Conservation (phyloP, 306 rosid genomes). For the Medicago arabica region DNA sequence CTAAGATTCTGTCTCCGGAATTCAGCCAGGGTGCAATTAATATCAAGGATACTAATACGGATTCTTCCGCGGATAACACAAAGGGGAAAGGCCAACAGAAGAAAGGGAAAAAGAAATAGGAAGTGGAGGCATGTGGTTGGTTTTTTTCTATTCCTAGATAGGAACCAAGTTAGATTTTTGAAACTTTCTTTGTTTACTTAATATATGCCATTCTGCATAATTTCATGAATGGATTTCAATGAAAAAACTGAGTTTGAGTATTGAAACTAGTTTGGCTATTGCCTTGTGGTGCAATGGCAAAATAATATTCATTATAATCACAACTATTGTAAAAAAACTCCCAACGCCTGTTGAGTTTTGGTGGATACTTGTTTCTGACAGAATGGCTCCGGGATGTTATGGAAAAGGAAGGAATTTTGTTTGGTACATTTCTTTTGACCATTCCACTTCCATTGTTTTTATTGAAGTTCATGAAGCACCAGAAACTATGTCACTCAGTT, state of each 20-base stretch:
- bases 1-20: constrained; percentile 61
- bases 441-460: background rate
- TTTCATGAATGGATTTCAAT: background rate
- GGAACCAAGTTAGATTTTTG: constrained; percentile 26
- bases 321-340: background rate
- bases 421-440: background rate
- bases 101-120: constrained; percentile 57
- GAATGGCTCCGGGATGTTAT: background rate
- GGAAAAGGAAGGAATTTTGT: background rate
- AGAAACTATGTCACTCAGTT: background rate
- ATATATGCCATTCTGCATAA: constrained; percentile 13
- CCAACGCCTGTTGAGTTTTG: background rate
- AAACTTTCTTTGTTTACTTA: constrained; percentile 3
- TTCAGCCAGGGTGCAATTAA: constrained; percentile 54
- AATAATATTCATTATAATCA: background rate
- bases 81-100: constrained; percentile 50
- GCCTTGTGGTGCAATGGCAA: constrained; percentile 8
- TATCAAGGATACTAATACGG: constrained; percentile 43
- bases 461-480: background rate
- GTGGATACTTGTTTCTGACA: background rate
- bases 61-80: constrained; percentile 38
- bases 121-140: background rate
- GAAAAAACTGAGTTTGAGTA: constrained; percentile 3
- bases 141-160: constrained; percentile 2
- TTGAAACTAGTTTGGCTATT: constrained; percentile 28